Evolutionary conservation across 1,284 basidiomycete species (phyloP).

Genomic region (Heterobasidion parviporum): DNA sequence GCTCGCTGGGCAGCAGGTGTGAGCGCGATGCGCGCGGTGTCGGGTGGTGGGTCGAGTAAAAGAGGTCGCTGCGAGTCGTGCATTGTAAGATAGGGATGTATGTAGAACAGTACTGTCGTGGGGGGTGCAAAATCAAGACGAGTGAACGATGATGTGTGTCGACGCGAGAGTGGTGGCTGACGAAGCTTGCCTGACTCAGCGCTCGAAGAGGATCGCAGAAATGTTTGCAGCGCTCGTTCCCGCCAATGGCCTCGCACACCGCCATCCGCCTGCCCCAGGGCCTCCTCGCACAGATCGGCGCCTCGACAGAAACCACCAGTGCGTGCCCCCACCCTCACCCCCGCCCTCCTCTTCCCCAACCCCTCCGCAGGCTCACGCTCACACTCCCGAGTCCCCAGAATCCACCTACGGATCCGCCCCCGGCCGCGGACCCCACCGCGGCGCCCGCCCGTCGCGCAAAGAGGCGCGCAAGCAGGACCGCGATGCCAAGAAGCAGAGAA

Average conservation of each 20-base stretch:
- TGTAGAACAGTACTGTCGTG: too few species aligned
- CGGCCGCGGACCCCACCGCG: not conserved
- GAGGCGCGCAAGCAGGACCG: slow-evolving; percentile 59
- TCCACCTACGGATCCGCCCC: not conserved
- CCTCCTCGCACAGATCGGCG: slow-evolving; percentile 22
- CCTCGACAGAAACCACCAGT: slow-evolving; percentile 5
- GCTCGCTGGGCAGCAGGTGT: too few species aligned
- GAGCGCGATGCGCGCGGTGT: too few species aligned
- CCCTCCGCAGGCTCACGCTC: not conserved
- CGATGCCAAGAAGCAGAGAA: slow-evolving; percentile 47
- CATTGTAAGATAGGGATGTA: too few species aligned
- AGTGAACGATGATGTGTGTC: too few species aligned
- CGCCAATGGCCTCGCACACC: not conserved
- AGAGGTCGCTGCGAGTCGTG: too few species aligned
- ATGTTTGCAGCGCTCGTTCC: too few species aligned
- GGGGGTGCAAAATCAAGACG: too few species aligned
- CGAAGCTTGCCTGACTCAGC: too few species aligned
- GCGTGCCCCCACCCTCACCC: slow-evolving; percentile 1
- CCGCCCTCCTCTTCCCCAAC: not conserved
- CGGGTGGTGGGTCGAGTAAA: too few species aligned
- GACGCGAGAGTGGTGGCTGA: too few species aligned
- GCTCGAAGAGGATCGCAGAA: too few species aligned
- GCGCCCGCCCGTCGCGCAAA: slow-evolving; percentile 38
- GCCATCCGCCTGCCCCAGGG: slow-evolving; percentile 18
- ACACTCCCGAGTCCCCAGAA: not conserved